These are phyloP conservation scores for Brettanomyces bruxellensis DNA, from an alignment of 805 yeast genomes.

Conservation along the genomic window DNA sequence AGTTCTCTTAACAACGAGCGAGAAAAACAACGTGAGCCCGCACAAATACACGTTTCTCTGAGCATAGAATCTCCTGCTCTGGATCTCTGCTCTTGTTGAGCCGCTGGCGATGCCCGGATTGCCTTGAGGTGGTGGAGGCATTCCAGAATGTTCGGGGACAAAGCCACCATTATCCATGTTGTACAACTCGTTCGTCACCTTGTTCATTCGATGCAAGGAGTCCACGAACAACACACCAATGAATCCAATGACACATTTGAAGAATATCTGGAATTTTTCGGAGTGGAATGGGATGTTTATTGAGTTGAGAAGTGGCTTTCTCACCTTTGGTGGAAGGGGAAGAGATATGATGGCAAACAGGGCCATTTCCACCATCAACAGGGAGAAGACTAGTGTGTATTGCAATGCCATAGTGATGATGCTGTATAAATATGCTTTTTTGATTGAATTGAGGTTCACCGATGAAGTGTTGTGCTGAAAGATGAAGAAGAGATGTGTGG, in stretches of 20 bases:
- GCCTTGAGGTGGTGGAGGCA: conserved; percentile 9
- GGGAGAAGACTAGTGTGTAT: conserved; percentile 44
- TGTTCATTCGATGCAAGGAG: conserved; percentile 73
- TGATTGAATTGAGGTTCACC: too few relatives aligned
- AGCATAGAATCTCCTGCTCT: conserved; percentile 87
- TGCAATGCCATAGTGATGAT: conserved; percentile 21
- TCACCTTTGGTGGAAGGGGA: conserved; percentile 71
- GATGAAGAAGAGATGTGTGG: too few relatives aligned
- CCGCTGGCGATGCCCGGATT: conserved; percentile 12
- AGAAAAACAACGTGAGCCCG: conserved; percentile 88
- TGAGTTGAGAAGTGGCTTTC: conserved; percentile 57
- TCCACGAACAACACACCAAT: conserved; percentile 79
- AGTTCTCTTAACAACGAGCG: conserved; percentile 78
- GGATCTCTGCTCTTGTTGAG: conserved; percentile 67
- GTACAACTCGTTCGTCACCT: conserved; percentile 56
- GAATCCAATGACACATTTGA: conserved; percentile 77
- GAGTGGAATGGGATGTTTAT: conserved; percentile 63
- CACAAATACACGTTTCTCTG: conserved; percentile 95
- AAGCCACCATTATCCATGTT: conserved; percentile 20
- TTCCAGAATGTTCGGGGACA: neutral
- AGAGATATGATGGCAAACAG: conserved; percentile 72
- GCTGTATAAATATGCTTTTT: too few relatives aligned
- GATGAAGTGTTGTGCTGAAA: too few relatives aligned
- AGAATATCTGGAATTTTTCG: conserved; percentile 63
- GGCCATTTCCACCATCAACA: conserved; percentile 69